These are phyloP conservation scores for Ulmus americana DNA, from an alignment of 331 rosid species.

Conservation along the genomic window DNA sequence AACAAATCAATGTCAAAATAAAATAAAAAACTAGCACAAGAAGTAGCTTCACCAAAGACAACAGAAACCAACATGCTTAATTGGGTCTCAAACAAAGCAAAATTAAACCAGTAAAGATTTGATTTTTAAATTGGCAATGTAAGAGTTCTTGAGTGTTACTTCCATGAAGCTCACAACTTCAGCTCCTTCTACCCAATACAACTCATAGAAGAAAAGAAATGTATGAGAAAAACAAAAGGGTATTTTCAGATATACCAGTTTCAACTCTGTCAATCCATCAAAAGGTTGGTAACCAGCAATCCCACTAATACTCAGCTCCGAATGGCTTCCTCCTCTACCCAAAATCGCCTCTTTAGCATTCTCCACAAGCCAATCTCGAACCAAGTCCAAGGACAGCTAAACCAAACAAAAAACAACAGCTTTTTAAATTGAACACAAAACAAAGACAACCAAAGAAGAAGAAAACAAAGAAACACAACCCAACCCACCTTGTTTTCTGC, in stretches of 20 bases:
- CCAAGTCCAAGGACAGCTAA: conserved; percentile 58
- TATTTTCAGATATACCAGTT: conserved; percentile 32
- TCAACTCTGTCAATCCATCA: conserved; percentile 45
- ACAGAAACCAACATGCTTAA: neutral
- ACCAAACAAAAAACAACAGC: conserved; percentile 18
- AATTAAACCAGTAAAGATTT: too few relatives aligned
- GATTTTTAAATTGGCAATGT: too few relatives aligned
- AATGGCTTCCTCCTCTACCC: conserved; percentile 25
- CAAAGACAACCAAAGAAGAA: neutral
- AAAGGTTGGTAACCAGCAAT: conserved; percentile 42
- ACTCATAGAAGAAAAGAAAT: neutral
- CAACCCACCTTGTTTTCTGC: conserved; percentile 63
- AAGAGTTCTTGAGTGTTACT: too few relatives aligned
- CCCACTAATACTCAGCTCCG: conserved; percentile 32
- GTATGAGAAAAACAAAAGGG: neutral
- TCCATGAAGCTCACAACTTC: too few relatives aligned
- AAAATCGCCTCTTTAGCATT: conserved; percentile 41
- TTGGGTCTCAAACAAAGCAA: too few relatives aligned
- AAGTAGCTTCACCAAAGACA: neutral
- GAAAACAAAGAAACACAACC: neutral
- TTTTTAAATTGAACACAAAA: neutral
- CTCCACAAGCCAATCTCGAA: conserved; percentile 56
- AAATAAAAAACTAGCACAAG: neutral
- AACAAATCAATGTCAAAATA: conserved; percentile 12
- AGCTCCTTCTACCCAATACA: neutral